phyloP scores from a whole-genome alignment of 805 yeast species.

The Candida insectalens region DNA sequence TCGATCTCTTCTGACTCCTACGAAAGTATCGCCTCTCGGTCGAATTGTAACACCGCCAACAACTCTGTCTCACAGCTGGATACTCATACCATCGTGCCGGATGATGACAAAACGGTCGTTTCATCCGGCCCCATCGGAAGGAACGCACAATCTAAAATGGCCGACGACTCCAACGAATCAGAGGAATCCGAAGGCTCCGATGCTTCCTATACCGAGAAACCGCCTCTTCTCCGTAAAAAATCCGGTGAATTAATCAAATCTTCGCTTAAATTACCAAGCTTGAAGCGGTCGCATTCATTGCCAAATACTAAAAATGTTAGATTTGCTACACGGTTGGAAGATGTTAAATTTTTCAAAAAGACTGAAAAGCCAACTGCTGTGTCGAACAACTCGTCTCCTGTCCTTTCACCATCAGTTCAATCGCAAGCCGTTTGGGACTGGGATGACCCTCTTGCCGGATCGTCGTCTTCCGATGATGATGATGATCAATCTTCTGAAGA shows the following conservation, averaged over 20 bases:
- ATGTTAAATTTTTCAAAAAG: constrained; percentile 56
- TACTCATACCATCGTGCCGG: constrained; percentile 8
- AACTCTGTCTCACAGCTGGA: constrained; percentile 3
- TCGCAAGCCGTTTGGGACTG: constrained; percentile 18
- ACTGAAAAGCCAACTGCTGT: constrained; percentile 53
- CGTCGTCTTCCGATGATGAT: constrained; percentile 1
- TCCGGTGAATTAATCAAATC: constrained; percentile 42
- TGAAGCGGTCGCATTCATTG: constrained; percentile 34
- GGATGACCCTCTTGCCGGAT: constrained; percentile 4
- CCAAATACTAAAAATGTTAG: constrained; percentile 52
- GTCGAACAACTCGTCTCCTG: constrained; percentile 47
- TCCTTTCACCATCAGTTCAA: constrained; percentile 13
- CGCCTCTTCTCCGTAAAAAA: constrained; percentile 35
- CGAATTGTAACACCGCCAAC: constrained; percentile 2
- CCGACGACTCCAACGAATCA: constrained; percentile 2
- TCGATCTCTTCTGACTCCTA: constrained; percentile 12
- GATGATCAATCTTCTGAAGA: constrained; percentile 10
- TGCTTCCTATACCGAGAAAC: constrained; percentile 4
- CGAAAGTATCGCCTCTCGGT: constrained; percentile 1
- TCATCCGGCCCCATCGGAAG: constrained; percentile 2
- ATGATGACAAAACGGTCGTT: constrained; percentile 17
- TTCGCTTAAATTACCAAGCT: constrained; percentile 36
- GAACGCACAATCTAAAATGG: neutral
- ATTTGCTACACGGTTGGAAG: constrained; percentile 51
- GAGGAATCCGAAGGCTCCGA: constrained; percentile 3